Base-by-base conservation (phyloP, 2,329 filamentous ascomycete genomes). In the Fusarium luffae region DNA sequence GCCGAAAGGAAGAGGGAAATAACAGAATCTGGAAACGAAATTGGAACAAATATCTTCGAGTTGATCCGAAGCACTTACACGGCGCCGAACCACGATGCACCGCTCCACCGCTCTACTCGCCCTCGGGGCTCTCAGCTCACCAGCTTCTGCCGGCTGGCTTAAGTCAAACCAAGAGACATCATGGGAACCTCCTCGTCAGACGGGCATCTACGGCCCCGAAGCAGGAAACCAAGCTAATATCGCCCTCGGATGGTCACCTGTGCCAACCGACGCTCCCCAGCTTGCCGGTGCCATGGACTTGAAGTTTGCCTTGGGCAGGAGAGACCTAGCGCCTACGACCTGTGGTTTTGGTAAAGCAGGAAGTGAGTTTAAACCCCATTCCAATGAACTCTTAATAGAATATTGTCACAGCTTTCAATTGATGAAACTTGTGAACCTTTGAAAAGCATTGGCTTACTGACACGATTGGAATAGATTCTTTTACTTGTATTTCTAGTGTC, bases 301-400 rank as follows among this genome's bases (percentile, higher is more conserved):
- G 56, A 64, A 65, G 7, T 76, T 78, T 18, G 59, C 74, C 10
- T 69, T 76, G 5, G 78, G 71, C 2, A 79, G 75, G 41, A 77
- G 68, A 58, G 63, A 71, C 4, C 54, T 79, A 23, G 68, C 60
- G 3, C 54, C 72, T 5, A 68, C 69, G 32, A 80, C 78, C 1
- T 80, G 79, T 48, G 79, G 78, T 11, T 80, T 73, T 51, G 69
- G 77, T 18, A 56, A 54, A 19, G 63, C 69, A 40, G 74, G 73
- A 62, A 75, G 79, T 80, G 61, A 76, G 79, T 76, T 16, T 27
- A 59, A 32, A 40, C 14, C 18, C 30, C 13, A 12, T 13, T 23
- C 30, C 12, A 21, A 21, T 19, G 41, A 16, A 37, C n/a, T 21
- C n/a, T 23, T 6, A 9, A 28, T 41, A 23, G 34, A 30, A 19